Conservation (phyloP, 768 basidiomycete species). For the Leccinum uliginosum region DNA sequence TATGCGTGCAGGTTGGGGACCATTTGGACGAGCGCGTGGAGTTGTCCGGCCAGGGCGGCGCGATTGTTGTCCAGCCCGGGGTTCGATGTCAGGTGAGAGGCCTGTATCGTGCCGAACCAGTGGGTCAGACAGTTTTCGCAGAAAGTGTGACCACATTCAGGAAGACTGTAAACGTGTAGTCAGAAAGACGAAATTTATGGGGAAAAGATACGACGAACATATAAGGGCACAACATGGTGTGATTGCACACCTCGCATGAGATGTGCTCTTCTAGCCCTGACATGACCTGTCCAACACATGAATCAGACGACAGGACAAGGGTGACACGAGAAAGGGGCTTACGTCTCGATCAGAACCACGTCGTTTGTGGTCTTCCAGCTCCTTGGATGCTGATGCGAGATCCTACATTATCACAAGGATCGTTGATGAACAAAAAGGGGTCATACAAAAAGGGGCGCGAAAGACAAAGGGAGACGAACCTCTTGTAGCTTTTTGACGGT, state of each 20-base stretch:
- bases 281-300: slow-evolving; percentile 31
- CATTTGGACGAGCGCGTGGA: slow-evolving; percentile 18
- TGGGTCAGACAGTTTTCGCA: slow-evolving; percentile 42
- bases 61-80: slow-evolving; percentile 41
- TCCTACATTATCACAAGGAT: slow-evolving; percentile 14
- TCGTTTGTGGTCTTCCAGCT: slow-evolving; percentile 22
- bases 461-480: slow-evolving; percentile 27
- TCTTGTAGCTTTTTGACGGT: slow-evolving; percentile 42
- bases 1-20: slow-evolving; percentile 20
- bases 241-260: slow-evolving; percentile 62
- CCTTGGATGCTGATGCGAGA: slow-evolving; percentile 10
- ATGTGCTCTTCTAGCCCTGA: slow-evolving; percentile 48
- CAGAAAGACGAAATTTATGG: neutral
- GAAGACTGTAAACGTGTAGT: slow-evolving; percentile 38
- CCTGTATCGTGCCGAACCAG: slow-evolving; percentile 47
- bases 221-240: slow-evolving; percentile 63
- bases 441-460: neutral
- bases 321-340: neutral
- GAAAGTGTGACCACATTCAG: slow-evolving; percentile 68
- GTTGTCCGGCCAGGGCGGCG: slow-evolving; percentile 13
- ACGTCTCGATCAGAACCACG: slow-evolving; percentile 6
- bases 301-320: neutral
- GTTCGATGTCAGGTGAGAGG: slow-evolving; percentile 44
- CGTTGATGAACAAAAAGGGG: neutral
- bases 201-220: slow-evolving; percentile 44